phyloP scores from a whole-genome alignment of 2,329 filamentous ascomycete genomes.

The Lachnellula occidentalis region DNA sequence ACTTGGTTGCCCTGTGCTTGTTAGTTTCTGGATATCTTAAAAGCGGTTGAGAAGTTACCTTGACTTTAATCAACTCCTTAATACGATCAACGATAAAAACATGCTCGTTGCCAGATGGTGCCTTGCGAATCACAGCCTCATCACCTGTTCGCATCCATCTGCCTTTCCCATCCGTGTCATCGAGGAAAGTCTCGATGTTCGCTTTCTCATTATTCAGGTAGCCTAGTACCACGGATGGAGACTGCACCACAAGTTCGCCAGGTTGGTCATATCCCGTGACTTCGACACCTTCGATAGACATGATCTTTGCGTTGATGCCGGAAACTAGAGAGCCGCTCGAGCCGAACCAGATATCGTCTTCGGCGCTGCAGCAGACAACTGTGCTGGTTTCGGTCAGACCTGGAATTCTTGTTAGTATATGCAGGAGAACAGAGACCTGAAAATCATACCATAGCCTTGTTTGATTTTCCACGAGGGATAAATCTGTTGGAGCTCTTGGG shows the following conservation, averaged over 20 bases:
- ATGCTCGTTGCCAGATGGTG: conserved; percentile 64
- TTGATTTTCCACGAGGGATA: conserved; percentile 40
- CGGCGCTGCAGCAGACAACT: conserved; percentile 55
- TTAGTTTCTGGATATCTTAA: conserved; percentile 1
- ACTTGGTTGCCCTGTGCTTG: conserved; percentile 66
- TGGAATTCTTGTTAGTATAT: conserved; percentile 24
- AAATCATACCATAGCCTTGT: conserved; percentile 61
- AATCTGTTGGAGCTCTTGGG: conserved; percentile 46
- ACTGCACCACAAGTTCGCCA: conserved; percentile 76
- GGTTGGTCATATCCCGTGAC: conserved; percentile 66
- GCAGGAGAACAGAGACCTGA: too few relatives aligned
- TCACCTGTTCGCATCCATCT: conserved; percentile 82
- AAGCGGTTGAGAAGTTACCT: conserved; percentile 35
- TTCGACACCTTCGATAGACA: conserved; percentile 64
- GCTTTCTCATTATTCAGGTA: conserved; percentile 85
- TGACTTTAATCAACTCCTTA: conserved; percentile 74
- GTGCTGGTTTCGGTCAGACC: conserved; percentile 74
- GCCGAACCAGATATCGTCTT: conserved; percentile 62
- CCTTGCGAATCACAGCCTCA: conserved; percentile 43
- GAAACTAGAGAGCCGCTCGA: conserved; percentile 68
- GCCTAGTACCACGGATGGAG: conserved; percentile 70
- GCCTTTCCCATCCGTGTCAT: conserved; percentile 55
- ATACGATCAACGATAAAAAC: conserved; percentile 79
- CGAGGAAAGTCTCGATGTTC: conserved; percentile 70
- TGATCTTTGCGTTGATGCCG: conserved; percentile 57